Base-by-base conservation (phyloP, 2,329 filamentous ascomycete genomes). In the Pestalotiopsis sp. region DNA sequence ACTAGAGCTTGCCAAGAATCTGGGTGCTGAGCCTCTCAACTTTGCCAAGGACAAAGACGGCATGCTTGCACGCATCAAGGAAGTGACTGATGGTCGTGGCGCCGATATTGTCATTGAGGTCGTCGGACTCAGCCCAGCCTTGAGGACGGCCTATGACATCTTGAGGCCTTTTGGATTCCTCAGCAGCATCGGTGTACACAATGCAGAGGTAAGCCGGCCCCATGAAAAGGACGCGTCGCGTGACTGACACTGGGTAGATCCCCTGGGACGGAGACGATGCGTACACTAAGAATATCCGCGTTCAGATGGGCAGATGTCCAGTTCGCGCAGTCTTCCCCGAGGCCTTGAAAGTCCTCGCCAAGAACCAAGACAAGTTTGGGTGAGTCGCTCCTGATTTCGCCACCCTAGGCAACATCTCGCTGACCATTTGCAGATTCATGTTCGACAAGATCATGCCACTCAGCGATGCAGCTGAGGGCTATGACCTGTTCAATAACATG, bases 91-190 rank as follows among this genome's bases (percentile, higher is more conserved):
- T 17, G 94, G 94, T 7, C 86, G 95, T 52, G 95, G 95, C 6
- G 94, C 94, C 14, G 95, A 98, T 80, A 90, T 93, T 20, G 90
- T 96, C 2, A 90, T 97, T 73, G 92, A 95, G 79, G 91, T 93
- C 6, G 92, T 94, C 31, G 92, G 92, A 0, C 81, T 91, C 70
- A 90, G 89, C 67, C 87, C 90, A 49, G 92, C 92, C 2, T 79
- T 94, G 76, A 87, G 85, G 75, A 92, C 90, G 45, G 92, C 88
- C 0, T 94, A 90, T 78, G 91, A 94, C 39, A 78, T 94, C 20
- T 78, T 94, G 68, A 85, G 92, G 66, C 91, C 92, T 1, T 94
- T 90, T 82, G 92, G 92, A 4, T 87, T 86, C 56, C 92, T 94
- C 72, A 91, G 89, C 73, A 93, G 90, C 75, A 92, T 94, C 69